Evolutionary conservation across 2,329 filamentous ascomycete species (phyloP), one percentile per base, ranked within the genome.

Genomic region (Penicillium sp.): DNA sequence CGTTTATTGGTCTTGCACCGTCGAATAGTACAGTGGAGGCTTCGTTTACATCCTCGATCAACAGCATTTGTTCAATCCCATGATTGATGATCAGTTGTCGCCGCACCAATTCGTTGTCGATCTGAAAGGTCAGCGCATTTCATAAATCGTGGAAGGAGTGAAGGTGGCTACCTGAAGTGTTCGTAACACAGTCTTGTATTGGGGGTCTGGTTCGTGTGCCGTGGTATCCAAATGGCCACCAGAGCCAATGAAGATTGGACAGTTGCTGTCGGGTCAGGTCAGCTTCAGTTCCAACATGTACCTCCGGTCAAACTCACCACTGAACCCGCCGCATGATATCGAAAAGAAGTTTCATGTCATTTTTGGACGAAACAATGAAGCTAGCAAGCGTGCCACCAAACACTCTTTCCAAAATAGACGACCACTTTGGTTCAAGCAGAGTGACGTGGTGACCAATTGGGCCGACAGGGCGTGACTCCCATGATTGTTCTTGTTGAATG

Each of bases 61-160:
- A 75, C 6, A 95, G 80, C 7, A 84, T 81, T 66, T 96, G 90
- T 54, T 98, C 93, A 45, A 96, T 88, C 6, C 73, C 71, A 58
- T 88, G 79, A 54, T 83, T 84, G 64, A 97, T 93, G 61, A 98
- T 84, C 41, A 97, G 73, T 52, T 89, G 84, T 53, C 88, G 85
- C 43, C 83, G 83, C 19, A 96, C 84, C 38, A 86, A 70, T 19
- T 86, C 79, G 57, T 91, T 82, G 53, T 93, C 87, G 54, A 97
- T 86, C 68, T 88, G 53, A 21, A 17, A 51, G 6, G 47, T 66
- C 51, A 66, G 49, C 51, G 41, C 12, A 28, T 45, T 21, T n/a
- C 57, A 38, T 13, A 15, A 5, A 31, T 13, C 17, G 2, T n/a
- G 31, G n/a, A n/a, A 35, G 21, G 28, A 10, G 9, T 12, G 21